A percentile compares a stretch with the other conserved stretches of the same genome.
These are phyloP conservation scores for Neurospora intermedia DNA, from an alignment of 495 filamentous ascomycete genomes.

Conservation along the genomic window DNA sequence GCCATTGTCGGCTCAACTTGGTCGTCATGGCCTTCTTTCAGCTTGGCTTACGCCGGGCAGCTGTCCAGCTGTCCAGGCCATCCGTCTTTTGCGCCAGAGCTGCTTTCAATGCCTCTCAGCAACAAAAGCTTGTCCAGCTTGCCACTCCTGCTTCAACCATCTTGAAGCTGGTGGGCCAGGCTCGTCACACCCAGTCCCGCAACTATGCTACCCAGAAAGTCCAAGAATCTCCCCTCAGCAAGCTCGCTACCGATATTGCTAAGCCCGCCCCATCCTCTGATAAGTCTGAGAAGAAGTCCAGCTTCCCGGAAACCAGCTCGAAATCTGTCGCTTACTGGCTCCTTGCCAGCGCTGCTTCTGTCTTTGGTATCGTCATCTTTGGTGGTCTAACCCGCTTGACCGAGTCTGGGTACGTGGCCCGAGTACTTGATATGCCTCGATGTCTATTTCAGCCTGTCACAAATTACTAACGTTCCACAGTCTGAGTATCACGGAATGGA, in stretches of 20 bases:
- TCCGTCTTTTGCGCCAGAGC: conserved; percentile 46
- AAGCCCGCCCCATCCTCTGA: conserved; percentile 5
- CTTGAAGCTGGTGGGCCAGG: conserved; percentile 9
- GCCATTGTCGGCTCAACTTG: conserved; percentile 8
- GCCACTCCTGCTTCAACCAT: neutral
- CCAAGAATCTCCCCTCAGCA: conserved; percentile 6
- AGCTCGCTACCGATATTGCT: conserved; percentile 4
- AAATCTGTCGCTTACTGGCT: conserved; percentile 86
- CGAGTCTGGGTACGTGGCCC: conserved; percentile 70
- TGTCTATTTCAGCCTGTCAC: neutral
- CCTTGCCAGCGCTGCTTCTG: conserved; percentile 76
- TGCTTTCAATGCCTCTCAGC: conserved; percentile 18
- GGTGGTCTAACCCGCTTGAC: conserved; percentile 88
- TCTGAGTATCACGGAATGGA: conserved; percentile 98
- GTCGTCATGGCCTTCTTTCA: conserved; percentile 36
- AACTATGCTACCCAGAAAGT: neutral
- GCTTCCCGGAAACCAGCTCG: conserved; percentile 62
- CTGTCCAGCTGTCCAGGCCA: conserved; percentile 41
- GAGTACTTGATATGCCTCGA: neutral
- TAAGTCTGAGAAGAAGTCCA: conserved; percentile 11
- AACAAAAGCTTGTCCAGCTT: conserved; percentile 9
- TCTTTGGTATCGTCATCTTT: conserved; percentile 94
- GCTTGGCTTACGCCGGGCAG: conserved; percentile 40
- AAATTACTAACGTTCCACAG: conserved; percentile 30
- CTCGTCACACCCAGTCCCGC: neutral